A percentile compares a stretch with the other conserved stretches of the same genome.
These are phyloP conservation scores for Venturia pyrina DNA, from an alignment of 2,329 filamentous ascomycete species.

Conservation along the genomic window DNA sequence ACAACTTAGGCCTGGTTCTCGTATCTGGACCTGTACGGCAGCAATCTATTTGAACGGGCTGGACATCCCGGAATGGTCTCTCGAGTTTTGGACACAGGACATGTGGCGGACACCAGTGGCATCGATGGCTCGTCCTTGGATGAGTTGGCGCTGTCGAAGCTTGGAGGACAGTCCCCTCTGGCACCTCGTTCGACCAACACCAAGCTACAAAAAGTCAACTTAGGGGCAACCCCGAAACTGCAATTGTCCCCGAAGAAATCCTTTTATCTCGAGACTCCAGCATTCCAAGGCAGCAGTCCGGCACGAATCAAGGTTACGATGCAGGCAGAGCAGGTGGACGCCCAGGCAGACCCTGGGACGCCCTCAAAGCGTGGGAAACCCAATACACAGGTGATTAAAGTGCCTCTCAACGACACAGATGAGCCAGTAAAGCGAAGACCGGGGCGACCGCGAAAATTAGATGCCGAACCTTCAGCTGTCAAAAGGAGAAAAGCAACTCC, in stretches of 20 bases:
- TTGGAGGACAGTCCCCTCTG: conserved; percentile 18
- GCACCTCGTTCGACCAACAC: conserved; percentile 21
- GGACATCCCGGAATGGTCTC: background rate
- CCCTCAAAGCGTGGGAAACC: background rate
- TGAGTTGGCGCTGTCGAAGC: conserved; percentile 4
- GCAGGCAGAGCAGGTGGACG: conserved; percentile 22
- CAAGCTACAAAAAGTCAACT: conserved; percentile 13
- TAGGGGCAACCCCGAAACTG: conserved; percentile 17
- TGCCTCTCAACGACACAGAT: conserved; percentile 32
- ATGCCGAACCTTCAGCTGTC: conserved; percentile 1
- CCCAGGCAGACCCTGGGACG: conserved; percentile 23
- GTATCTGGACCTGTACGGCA: background rate
- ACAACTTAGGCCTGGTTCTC: background rate
- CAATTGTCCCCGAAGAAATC: conserved; percentile 34
- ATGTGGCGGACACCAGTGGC: background rate
- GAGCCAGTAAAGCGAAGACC: conserved; percentile 26
- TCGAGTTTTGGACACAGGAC: background rate
- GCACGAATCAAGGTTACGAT: conserved; percentile 43
- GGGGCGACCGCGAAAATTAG: conserved; percentile 28
- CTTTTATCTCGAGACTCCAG: conserved; percentile 30
- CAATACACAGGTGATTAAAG: conserved; percentile 23
- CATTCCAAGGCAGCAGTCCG: conserved; percentile 29
- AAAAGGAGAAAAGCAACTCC: conserved; percentile 24
- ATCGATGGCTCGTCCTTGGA: conserved; percentile 1
- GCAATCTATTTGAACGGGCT: background rate